These are phyloP conservation scores for Pythium myriotylum DNA, from an alignment of 352 stramenopile species.

Conservation along the genomic window DNA sequence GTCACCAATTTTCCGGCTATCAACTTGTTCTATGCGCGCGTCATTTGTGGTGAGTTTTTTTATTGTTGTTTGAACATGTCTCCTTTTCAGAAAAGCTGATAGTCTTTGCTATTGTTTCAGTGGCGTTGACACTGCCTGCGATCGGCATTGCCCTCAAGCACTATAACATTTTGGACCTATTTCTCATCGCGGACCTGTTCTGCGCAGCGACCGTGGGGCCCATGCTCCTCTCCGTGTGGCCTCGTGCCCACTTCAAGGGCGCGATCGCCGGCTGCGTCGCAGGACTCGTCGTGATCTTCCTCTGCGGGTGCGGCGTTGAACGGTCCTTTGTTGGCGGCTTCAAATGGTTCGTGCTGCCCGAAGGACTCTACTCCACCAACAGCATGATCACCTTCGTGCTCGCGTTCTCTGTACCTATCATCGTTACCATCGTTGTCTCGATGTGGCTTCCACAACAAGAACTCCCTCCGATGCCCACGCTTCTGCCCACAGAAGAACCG, in stretches of 20 bases:
- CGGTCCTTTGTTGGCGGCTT: conserved; percentile 71
- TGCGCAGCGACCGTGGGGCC: conserved; percentile 70
- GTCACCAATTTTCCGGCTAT: conserved; percentile 65
- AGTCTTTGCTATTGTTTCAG: conserved; percentile 18
- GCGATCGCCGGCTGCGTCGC: conserved; percentile 51
- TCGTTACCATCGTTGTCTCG: conserved; percentile 58
- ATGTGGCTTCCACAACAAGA: conserved; percentile 35
- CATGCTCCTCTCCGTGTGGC: conserved; percentile 67
- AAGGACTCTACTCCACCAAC: conserved; percentile 72
- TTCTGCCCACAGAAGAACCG: not conserved
- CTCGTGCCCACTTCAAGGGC: conserved; percentile 37
- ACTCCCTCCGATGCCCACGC: conserved; percentile 5
- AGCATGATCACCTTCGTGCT: conserved; percentile 84
- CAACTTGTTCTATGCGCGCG: conserved; percentile 48
- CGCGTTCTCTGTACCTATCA: conserved; percentile 57
- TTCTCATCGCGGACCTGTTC: conserved; percentile 75
- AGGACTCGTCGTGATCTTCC: conserved; percentile 69
- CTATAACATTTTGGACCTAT: conserved; percentile 70
- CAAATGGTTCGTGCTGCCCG: conserved; percentile 71
- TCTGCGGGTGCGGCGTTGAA: conserved; percentile 54
- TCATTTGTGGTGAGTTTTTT: conserved; percentile 39
- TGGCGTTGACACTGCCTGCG: conserved; percentile 61
- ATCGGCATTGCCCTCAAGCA: conserved; percentile 67
- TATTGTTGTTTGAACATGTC: not conserved
- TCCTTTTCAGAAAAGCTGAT: not conserved